Conservation (phyloP, 1,284 basidiomycete species). For the Peniophora sp. region DNA sequence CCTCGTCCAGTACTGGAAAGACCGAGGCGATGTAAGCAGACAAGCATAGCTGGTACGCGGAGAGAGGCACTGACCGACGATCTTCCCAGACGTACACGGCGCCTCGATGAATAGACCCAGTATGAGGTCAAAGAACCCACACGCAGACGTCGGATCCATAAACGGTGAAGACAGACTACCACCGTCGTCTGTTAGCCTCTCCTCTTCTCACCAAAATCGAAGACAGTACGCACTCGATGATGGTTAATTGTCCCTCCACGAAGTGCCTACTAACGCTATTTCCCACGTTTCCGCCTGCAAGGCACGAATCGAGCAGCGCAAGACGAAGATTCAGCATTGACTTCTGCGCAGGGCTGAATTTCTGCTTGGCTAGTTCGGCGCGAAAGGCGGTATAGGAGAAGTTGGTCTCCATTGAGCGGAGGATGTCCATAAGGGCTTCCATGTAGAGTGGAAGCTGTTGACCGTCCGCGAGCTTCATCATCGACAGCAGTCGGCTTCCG, state of each 20-base stretch:
- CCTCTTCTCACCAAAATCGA: not conserved
- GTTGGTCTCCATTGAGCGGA: slow-evolving; percentile 17
- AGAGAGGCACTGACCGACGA: slow-evolving; percentile 30
- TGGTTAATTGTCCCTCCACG: slow-evolving; percentile 16
- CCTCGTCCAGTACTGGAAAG: slow-evolving; percentile 44
- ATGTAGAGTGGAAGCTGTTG: slow-evolving; percentile 18
- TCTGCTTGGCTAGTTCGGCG: slow-evolving; percentile 7
- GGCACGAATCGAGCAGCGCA: slow-evolving; percentile 16
- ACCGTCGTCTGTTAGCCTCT: not conserved
- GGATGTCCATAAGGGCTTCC: slow-evolving; percentile 16
- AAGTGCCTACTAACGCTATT: slow-evolving; percentile 14
- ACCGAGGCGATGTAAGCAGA: not conserved
- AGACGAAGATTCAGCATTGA: slow-evolving; percentile 18
- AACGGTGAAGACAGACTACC: slow-evolving; percentile 57
- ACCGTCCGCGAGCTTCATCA: slow-evolving; percentile 24
- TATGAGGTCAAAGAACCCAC: slow-evolving; percentile 59
- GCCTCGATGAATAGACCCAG: slow-evolving; percentile 51
- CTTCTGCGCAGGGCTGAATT: slow-evolving; percentile 16
- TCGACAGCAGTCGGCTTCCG: slow-evolving; percentile 22
- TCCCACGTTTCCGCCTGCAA: slow-evolving; percentile 5
- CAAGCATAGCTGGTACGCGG: not conserved
- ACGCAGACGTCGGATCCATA: slow-evolving; percentile 55
- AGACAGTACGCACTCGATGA: slow-evolving; percentile 15
- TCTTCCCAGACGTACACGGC: slow-evolving; percentile 50
- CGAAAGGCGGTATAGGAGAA: slow-evolving; percentile 17